Evolutionary conservation across 2,329 filamentous ascomycete genomes (phyloP), one percentile per base, ranked within the genome.

Genomic region (Verticillium nonalfalfae): DNA sequence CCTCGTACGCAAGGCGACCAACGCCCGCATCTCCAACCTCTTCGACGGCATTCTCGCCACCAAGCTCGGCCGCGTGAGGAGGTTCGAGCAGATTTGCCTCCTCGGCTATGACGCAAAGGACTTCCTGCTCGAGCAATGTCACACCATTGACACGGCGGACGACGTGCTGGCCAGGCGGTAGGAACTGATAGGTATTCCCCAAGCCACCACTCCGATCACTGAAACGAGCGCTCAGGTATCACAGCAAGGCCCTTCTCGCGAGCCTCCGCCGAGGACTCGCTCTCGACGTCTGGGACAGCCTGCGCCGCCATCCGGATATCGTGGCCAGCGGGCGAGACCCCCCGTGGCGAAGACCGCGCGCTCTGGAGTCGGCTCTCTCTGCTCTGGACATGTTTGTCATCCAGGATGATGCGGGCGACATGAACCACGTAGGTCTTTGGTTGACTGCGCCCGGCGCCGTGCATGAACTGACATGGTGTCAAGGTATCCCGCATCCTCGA

Each of bases 321-420:
- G 21, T 18, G 11, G 13, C n/a, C n/a, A 26, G 73, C 84, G 69
- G 57, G 10, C n/a, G 39, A 21, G 56, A 54, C 15, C 39, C 56
- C n/a, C 57, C 59, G 13, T 34, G 39, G 26, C 54, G 60, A 10
- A 52, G 56, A 21, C 68, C 60, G 7, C 60, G 60, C 15, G 64
- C 68, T 7, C 79, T 97, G 21, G 93, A 97, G 71, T 83, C 84
- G 61, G 89, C 89, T 1, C 77, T 98, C 15, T 90, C 88, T 21
- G 90, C 89, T 14, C 96, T 96, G 72, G 95, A 98, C 73, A 83
- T 98, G 75, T 98, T 98, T 74, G 86, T 96, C 56, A 78, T 94
- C 34, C 86, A 89, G 66, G 88, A 89, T 60, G 83, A 86, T 18
- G 80, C 82, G 35, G 87, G 89, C n/a, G 92, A 96, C 70, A 75